Evolutionary conservation across 768 basidiomycete genomes (phyloP), one percentile per base, ranked within the genome.

Genomic region (Cystobasidiopsis lactophilus): DNA sequence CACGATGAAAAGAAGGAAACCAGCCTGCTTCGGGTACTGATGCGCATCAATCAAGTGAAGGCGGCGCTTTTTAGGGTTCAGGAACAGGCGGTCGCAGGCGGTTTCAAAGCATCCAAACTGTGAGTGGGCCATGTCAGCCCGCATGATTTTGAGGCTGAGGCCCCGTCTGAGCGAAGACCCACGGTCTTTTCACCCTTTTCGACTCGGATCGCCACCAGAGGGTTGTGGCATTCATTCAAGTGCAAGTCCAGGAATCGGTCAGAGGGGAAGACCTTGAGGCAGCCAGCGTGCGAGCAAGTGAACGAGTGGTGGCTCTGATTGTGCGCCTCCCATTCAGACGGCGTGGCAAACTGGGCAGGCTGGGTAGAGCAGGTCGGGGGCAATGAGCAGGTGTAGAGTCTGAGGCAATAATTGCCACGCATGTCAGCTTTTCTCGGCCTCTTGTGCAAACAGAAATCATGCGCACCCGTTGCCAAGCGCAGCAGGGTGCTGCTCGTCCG

Each of bases 1-100:
- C n/a, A n/a, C n/a, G n/a, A n/a, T n/a, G 43, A 7, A 7, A 30
- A 5, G 11, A 21, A 35, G 23, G 4, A 40, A 27, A 33, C 52
- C 9, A 5, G 39, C 52, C 37, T 58, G 39, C 48, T 56, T 48
- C 4, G 62, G 62, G 37, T 53, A 62, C 3, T 29, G 30, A 53
- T 62, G 62, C 38, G 51, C 37, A 27, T 50, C 51, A 51, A 61
- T 55, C 16, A 61, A 48, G 51, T 62, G 62, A 1, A 61, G 51
- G 2, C 60, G 53, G 4, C 62, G 58, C 1, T 10, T 45, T 21
- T 62, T 62, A 4, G 60, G 60, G 0, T 39, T 58, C 16, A 26
- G 21, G 43, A 55, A 61, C 23, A 5, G 26, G 2, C 43, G 38
- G 0, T 14, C 3, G 31, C 62, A 62, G 7, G 40, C 4, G 0